A percentile compares a stretch with the other conserved stretches of the same genome.
Conservation (phyloP, 768 basidiomycete species). For the Pulveroboletus sp. region DNA sequence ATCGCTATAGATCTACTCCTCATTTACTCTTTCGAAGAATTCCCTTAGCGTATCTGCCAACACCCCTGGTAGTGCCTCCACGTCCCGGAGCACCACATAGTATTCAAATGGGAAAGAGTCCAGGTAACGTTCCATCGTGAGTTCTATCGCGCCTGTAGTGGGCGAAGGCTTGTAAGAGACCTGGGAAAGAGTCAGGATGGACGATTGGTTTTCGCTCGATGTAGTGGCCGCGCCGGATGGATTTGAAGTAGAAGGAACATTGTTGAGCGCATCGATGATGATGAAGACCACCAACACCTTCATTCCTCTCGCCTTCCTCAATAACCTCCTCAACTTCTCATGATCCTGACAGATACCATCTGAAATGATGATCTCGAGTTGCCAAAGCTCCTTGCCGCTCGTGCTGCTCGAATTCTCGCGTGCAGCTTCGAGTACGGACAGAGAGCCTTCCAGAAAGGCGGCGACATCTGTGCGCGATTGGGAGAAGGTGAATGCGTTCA, state of each 20-base stretch:
- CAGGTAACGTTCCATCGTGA: slow-evolving; percentile 85
- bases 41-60: slow-evolving; percentile 86
- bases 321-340: slow-evolving; percentile 71
- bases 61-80: slow-evolving; percentile 90
- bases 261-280: slow-evolving; percentile 85
- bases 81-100: slow-evolving; percentile 87
- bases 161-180: slow-evolving; percentile 68
- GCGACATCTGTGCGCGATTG: slow-evolving; percentile 89
- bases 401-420: slow-evolving; percentile 59
- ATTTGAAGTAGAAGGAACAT: slow-evolving; percentile 28
- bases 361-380: slow-evolving; percentile 96
- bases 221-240: slow-evolving; percentile 6
- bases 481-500: slow-evolving; percentile 84
- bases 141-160: slow-evolving; percentile 67
- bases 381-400: slow-evolving; percentile 86
- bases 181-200: slow-evolving; percentile 91
- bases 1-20: slow-evolving; percentile 50
- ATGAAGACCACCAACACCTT: slow-evolving; percentile 96
- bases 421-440: slow-evolving; percentile 72
- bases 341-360: slow-evolving; percentile 99
- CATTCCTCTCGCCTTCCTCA: slow-evolving; percentile 86
- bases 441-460: slow-evolving; percentile 74
- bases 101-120: slow-evolving; percentile 99
- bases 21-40: slow-evolving; percentile 84
- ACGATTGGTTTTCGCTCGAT: slow-evolving; percentile 46